These are phyloP conservation scores for Blastocystis sp. DNA, from an alignment of 352 stramenopile genomes.

Conservation along the genomic window DNA sequence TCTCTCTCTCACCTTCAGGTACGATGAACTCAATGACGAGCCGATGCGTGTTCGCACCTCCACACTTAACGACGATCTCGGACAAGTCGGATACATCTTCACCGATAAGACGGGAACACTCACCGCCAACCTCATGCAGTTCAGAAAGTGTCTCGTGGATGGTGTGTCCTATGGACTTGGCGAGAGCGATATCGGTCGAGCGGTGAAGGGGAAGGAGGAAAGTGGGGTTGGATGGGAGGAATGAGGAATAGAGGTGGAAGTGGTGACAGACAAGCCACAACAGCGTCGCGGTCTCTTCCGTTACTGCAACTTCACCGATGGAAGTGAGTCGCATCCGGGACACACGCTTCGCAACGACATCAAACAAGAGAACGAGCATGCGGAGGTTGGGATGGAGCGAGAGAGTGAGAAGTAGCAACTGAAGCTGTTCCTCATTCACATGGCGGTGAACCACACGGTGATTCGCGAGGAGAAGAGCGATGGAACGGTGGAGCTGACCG, in stretches of 20 bases:
- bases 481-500: constrained; percentile 71
- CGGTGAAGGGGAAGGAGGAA: constrained; percentile 60
- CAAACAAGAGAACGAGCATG: constrained; percentile 66
- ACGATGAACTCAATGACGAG: constrained; percentile 65
- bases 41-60: constrained; percentile 66
- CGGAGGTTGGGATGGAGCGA: constrained; percentile 64
- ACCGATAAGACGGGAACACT: constrained; percentile 99
- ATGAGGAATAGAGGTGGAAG: neutral
- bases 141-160: constrained; percentile 79
- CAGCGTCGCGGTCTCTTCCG: neutral
- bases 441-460: constrained; percentile 85
- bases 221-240: neutral
- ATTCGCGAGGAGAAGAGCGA: constrained; percentile 83
- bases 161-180: constrained; percentile 75
- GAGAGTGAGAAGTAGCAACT: constrained; percentile 4
- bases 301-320: constrained; percentile 9
- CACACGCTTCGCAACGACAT: constrained; percentile 62
- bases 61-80: constrained; percentile 83
- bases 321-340: constrained; percentile 63
- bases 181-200: constrained; percentile 71
- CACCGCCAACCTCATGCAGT: constrained; percentile 96
- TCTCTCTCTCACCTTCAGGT: no score
- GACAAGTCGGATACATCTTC: constrained; percentile 94
- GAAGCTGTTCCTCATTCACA: constrained; percentile 69
- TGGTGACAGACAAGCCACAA: neutral